Base-by-base conservation (phyloP, 202 grass and related monocot species). In the Panicum hallii region DNA sequence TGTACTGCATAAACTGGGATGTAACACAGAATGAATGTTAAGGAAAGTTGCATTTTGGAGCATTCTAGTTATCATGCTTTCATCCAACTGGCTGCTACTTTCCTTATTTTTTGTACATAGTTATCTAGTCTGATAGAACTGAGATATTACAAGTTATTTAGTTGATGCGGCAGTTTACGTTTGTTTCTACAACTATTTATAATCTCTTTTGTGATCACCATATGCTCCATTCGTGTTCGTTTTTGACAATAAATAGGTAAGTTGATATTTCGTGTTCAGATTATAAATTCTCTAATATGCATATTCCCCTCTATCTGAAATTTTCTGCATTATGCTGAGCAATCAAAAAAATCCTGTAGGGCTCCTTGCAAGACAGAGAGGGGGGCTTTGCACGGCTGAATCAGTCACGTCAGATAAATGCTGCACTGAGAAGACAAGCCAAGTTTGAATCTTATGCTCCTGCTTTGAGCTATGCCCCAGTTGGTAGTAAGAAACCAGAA, bases 361-460 rank as follows among this genome's bases (percentile, higher is more conserved):
- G 63, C 88, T 99, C 34, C 88, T 99, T 82, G 96, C 96, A 11
- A 85, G 96, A 80, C 93, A 99, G 86, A 95, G 57, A 85, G 93
- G 90, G n/a, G 96, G 95, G 70, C 86, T 99, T 99, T 72, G 88
- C 87, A 78, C 83, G 89, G 75, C 76, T 99, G 72, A 99, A 99
- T 83, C 96, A 99, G 66, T 73, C 96, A 36, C 86, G 91, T 41
- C 93, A 99, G 81, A 99, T 99, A 82, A 99, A 99, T 88, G 89
- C 91, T 70, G 93, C 96, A 64, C 72, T 96, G 46, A 90, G 90
- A 84, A 90, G 96, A 80, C 93, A 96, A 88, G 93, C 93, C 61
- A 96, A 96, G 82, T 92, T 95, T 42, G 96, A 95, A 80, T 99
- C 96, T 22, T 99, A 99, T 74, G 96, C 96, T 70, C 93, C 96